Percentiles rank a stretch among this genome's conserved stretches.
Evolutionary conservation across 2,329 filamentous ascomycete species (phyloP).

Genomic region (Blumeria hordei): DNA sequence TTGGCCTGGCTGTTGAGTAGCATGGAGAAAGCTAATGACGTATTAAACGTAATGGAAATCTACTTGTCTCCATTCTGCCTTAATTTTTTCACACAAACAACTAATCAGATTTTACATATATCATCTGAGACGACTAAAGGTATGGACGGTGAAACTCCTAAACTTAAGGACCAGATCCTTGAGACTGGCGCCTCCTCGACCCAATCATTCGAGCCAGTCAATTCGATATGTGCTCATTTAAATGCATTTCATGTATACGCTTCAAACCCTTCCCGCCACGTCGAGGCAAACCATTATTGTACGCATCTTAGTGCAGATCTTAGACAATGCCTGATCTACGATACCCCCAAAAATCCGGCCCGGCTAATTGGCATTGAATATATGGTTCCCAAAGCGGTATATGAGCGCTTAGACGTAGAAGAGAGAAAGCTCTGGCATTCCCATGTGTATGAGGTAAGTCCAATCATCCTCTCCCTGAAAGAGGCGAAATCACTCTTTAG

Average conservation of each 20-base stretch:
- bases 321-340: conserved; percentile 66
- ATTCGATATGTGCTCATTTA: conserved; percentile 57
- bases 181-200: conserved; percentile 34
- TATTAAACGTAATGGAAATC: too few relatives aligned
- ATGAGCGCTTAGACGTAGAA: conserved; percentile 34
- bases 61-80: too few relatives aligned
- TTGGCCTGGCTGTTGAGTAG: too few relatives aligned
- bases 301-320: conserved; percentile 45
- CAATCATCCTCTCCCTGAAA: conserved; percentile 19
- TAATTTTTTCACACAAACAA: too few relatives aligned
- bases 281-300: conserved; percentile 73
- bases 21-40: too few relatives aligned
- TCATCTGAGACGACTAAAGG: too few relatives aligned
- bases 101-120: too few relatives aligned
- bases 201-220: conserved; percentile 45
- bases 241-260: conserved; percentile 64
- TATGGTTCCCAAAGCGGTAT: conserved; percentile 38
- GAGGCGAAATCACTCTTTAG: too few relatives aligned
- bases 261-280: conserved; percentile 27
- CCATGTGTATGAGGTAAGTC: conserved; percentile 32
- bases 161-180: conserved; percentile 27
- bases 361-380: conserved; percentile 70
- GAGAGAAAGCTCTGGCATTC: conserved; percentile 64
- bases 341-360: conserved; percentile 39
- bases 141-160: too few relatives aligned